phyloP scores from a whole-genome alignment of 805 yeast species.

The Candida endomychidarum region DNA sequence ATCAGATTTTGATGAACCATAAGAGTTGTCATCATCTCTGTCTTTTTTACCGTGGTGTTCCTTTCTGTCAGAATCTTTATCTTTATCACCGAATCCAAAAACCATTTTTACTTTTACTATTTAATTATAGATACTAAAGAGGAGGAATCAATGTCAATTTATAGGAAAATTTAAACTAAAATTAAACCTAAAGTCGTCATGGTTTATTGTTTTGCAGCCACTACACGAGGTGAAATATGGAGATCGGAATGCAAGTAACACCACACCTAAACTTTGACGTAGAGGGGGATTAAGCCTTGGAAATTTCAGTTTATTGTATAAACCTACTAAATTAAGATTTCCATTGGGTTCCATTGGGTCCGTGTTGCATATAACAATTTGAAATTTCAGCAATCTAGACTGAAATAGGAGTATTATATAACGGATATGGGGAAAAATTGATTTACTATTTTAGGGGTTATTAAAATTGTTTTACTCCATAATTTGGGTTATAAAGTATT shows the following conservation, averaged over 20 bases:
- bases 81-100: constrained; percentile 34
- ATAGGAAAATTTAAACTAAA: no score
- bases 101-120: constrained; percentile 30
- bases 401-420: constrained; percentile 5
- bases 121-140: no score
- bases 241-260: constrained; percentile 4
- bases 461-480: no score
- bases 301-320: not conserved
- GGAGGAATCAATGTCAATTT: no score
- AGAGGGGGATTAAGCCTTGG: not conserved
- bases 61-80: constrained; percentile 5
- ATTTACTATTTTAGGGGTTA: no score
- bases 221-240: constrained; percentile 7
- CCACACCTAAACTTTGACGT: not conserved
- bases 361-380: constrained; percentile 3
- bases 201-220: constrained; percentile 3
- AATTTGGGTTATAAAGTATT: no score
- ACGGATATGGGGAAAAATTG: not conserved
- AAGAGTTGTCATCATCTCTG: constrained; percentile 14
- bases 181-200: constrained; percentile 2
- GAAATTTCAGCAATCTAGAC: constrained; percentile 7
- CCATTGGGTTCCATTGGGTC: not conserved
- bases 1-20: constrained; percentile 20
- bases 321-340: not conserved
- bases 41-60: no score